phyloP scores from a whole-genome alignment of 176 grass and related monocot species.

The Hordeum vulgare region DNA sequence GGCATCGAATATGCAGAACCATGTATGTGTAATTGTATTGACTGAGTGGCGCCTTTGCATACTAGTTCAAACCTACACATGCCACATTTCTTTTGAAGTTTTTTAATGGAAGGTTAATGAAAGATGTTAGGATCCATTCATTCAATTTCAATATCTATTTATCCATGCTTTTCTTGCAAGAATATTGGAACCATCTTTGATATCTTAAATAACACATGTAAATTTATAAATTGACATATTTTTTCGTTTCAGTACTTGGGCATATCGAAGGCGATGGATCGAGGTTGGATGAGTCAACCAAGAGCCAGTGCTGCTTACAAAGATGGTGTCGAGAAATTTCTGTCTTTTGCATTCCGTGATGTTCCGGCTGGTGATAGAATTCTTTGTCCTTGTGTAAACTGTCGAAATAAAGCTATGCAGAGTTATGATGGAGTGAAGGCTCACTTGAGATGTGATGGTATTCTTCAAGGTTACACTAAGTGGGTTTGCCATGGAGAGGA shows the following conservation, averaged over 20 bases:
- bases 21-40: too few relatives aligned
- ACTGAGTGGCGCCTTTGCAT: too few relatives aligned
- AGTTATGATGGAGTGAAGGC: background rate
- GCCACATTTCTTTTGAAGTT: background rate
- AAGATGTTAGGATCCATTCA: background rate
- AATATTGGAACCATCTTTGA: background rate
- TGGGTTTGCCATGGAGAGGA: background rate
- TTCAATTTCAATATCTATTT: background rate
- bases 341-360: slow-evolving; percentile 2
- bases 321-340: background rate
- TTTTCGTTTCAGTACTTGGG: too few relatives aligned
- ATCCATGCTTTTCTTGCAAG: background rate
- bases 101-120: background rate
- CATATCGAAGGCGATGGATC: background rate
- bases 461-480: background rate
- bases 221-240: background rate
- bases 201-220: background rate
- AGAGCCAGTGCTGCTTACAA: background rate
- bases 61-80: too few relatives aligned
- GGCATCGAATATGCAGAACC: too few relatives aligned
- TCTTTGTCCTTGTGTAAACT: background rate
- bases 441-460: background rate
- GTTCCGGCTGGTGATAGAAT: background rate
- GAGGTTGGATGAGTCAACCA: background rate
- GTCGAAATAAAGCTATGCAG: too few relatives aligned